Base-by-base conservation (phyloP, 2,329 filamentous ascomycete genomes). In the Sporothrix dimorphospora region DNA sequence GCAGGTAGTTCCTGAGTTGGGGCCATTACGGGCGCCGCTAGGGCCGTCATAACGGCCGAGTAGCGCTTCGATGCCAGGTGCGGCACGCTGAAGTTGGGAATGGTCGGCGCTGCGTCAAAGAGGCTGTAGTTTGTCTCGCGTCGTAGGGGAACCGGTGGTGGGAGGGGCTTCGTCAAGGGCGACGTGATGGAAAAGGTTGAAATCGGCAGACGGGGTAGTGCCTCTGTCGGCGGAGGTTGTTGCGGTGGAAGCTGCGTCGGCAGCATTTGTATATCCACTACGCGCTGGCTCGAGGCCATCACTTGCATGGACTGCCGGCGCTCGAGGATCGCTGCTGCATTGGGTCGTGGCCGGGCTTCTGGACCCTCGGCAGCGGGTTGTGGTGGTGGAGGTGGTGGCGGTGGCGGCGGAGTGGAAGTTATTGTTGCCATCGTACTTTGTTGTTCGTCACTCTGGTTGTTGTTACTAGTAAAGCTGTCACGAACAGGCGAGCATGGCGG, bases 401-500 rank as follows among this genome's bases (percentile, higher is more conserved):
- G 63, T 0, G 65, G 65, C 12, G 65, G 11, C 21, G 45, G 19
- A 1, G 65, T 38, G 9, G 42, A 12, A 12, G 24, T 34, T 16
- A 1, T 72, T 75, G 61, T 70, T 67, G 57, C 71, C 72, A 21
- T 78, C 71, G 16, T 76, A 1, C 71, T 72, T 67, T 76, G 71
- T 27, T 75, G 72, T 19, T 83, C 81, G 4, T 82, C 80, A 24
- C 21, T 21, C 38, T 65, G 59, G 38, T 16, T 16, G 21, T 45
- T 49, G 45, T 79, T 81, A 71, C 80, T 82, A 19, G 80, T 80
- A 71, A 88, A 89, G 70, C 82, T 87, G 47, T 87, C 85, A 14
- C 84, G 81, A 0, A 83, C 84, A 0, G 89, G 89, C 1, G 89
- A 90, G 71, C 82, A 84, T 19, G 86, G 82, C 2, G 87, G 86